phyloP scores from a whole-genome alignment of 2,329 filamentous ascomycete species.

The Sclerotinia glacialis region DNA sequence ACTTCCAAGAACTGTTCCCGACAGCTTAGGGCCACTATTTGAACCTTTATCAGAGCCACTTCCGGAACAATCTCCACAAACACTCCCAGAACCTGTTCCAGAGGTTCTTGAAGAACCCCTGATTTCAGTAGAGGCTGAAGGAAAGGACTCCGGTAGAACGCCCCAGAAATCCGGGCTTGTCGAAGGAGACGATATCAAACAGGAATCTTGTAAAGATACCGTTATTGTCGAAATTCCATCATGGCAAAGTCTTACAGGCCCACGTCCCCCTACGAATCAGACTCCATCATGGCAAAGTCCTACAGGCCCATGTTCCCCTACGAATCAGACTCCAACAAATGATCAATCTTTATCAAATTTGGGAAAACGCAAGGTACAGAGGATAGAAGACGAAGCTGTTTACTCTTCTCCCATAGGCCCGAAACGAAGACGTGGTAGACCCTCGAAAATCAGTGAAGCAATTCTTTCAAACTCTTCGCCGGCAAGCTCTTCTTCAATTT shows the following conservation, averaged over 20 bases:
- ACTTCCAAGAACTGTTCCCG: not conserved
- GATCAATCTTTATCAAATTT: not conserved
- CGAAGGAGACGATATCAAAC: not conserved
- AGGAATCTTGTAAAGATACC: not conserved
- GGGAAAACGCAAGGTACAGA: not conserved
- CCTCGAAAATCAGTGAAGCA: not conserved
- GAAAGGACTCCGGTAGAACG: not conserved
- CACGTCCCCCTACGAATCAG: not conserved
- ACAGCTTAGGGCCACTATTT: not conserved
- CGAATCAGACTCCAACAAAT: not conserved
- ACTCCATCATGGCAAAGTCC: not conserved
- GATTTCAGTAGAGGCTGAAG: not conserved
- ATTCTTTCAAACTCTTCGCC: not conserved
- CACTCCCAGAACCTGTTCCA: too few relatives aligned
- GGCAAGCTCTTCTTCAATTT: not conserved
- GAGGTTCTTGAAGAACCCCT: not conserved
- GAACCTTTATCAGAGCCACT: too few relatives aligned
- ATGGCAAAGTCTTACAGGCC: not conserved
- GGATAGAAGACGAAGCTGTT: not conserved
- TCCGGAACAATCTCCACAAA: not conserved
- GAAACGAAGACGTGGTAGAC: conserved; percentile 9
- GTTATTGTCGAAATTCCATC: not conserved
- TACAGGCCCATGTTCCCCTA: not conserved
- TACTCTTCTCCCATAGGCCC: not conserved
- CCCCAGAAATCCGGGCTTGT: too few relatives aligned